Conservation (phyloP, 345 rosid species). For the Hibiscus mutabilis region DNA sequence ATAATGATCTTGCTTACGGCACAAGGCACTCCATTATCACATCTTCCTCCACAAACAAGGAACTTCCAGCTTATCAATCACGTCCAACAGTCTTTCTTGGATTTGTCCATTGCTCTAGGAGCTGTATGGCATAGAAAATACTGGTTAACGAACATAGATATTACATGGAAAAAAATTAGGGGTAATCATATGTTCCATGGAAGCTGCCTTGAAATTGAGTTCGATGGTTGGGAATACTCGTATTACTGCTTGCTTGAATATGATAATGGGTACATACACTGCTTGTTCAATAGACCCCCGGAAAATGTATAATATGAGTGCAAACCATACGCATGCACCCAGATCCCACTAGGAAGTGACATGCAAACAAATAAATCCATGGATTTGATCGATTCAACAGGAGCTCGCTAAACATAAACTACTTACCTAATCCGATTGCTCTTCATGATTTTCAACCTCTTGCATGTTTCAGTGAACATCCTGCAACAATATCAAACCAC, state of each 20-base stretch:
- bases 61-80: neutral
- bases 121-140: slow-evolving; percentile 26
- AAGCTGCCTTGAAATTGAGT: too few relatives aligned
- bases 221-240: too few relatives aligned
- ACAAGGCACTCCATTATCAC: neutral
- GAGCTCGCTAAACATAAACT: neutral
- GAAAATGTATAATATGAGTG: too few relatives aligned
- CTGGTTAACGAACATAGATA: too few relatives aligned
- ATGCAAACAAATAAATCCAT: neutral
- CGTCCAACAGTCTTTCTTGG: slow-evolving; percentile 33
- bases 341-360: neutral
- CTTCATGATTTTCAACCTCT: slow-evolving; percentile 84
- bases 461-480: slow-evolving; percentile 80
- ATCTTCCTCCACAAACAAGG: neutral
- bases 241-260: too few relatives aligned
- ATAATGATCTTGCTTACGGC: neutral
- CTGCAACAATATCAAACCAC: slow-evolving; percentile 25
- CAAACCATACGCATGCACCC: neutral
- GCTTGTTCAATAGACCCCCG: too few relatives aligned
- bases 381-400: neutral
- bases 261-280: too few relatives aligned
- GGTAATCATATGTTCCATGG: too few relatives aligned
- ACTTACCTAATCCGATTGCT: slow-evolving; percentile 83
- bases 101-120: slow-evolving; percentile 56
- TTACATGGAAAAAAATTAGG: too few relatives aligned